These are phyloP conservation scores for Termitomyces sp. DNA, from an alignment of 768 basidiomycete genomes.

Conservation along the genomic window DNA sequence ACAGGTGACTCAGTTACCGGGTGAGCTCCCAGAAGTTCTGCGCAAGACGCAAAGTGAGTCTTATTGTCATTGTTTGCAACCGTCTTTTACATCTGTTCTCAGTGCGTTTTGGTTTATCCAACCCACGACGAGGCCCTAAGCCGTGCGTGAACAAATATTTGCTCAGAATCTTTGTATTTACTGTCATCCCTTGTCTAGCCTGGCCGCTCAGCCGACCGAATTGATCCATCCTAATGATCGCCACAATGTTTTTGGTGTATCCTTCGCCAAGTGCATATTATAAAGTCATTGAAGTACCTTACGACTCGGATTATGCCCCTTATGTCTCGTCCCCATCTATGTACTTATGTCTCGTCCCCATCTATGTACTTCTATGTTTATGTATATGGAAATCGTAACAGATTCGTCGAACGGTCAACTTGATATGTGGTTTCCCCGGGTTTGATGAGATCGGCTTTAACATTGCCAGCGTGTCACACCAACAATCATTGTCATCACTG, in stretches of 20 bases:
- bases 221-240: constrained; percentile 2
- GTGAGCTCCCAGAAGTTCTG: constrained; percentile 37
- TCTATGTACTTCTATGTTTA: background rate
- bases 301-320: background rate
- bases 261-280: constrained; percentile 12
- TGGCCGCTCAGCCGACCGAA: constrained; percentile 4
- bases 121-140: background rate
- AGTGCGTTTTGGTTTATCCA: constrained; percentile 10
- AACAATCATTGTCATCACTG: constrained; percentile 1
- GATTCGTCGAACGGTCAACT: background rate
- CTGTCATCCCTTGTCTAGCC: background rate
- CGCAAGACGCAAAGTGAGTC: constrained; percentile 27
- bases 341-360: background rate
- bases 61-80: background rate
- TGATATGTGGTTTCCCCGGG: constrained; percentile 1
- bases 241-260: constrained; percentile 8
- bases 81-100: background rate
- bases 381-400: background rate
- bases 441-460: constrained; percentile 7
- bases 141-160: background rate
- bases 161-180: background rate
- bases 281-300: background rate
- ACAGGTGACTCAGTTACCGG: constrained; percentile 32
- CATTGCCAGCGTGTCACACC: constrained; percentile 12
- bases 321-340: background rate